phyloP scores from a whole-genome alignment of 495 filamentous ascomycete genomes.

The Talaromyces adpressus region DNA sequence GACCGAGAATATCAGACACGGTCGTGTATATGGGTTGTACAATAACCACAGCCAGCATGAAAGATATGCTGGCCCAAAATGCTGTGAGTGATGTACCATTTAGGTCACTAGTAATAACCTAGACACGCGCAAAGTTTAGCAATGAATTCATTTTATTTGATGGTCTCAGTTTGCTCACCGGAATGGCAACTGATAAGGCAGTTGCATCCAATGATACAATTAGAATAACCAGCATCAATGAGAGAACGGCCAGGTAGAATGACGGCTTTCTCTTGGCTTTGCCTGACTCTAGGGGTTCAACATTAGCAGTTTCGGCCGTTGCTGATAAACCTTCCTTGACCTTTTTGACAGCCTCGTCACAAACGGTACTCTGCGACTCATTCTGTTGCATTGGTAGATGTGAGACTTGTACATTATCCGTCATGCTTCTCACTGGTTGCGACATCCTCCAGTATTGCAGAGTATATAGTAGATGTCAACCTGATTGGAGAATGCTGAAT shows the following conservation, averaged over 20 bases:
- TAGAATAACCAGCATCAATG: background rate
- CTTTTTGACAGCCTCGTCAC: background rate
- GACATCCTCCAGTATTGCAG: background rate
- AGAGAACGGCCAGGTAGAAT: background rate
- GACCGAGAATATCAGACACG: conserved; percentile 39
- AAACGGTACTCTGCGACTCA: background rate
- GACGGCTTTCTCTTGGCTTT: background rate
- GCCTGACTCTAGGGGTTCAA: background rate
- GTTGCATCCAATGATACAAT: background rate
- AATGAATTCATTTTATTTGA: background rate
- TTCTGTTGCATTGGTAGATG: background rate
- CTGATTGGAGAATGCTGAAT: background rate
- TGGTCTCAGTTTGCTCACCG: background rate
- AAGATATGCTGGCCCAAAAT: conserved; percentile 59
- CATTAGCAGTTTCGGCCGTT: background rate
- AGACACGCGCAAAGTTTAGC: background rate
- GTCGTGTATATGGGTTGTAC: conserved; percentile 42
- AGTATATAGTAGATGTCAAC: background rate
- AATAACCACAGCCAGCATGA: conserved; percentile 53
- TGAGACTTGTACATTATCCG: background rate
- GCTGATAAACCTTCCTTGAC: background rate
- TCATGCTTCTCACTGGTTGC: background rate
- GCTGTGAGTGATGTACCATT: conserved; percentile 17
- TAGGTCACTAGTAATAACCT: background rate
- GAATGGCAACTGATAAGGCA: background rate